A percentile compares a stretch with the other conserved stretches of the same genome.
These are phyloP conservation scores for Colletotrichum musae DNA, from an alignment of 2,329 filamentous ascomycete species.

Conservation along the genomic window DNA sequence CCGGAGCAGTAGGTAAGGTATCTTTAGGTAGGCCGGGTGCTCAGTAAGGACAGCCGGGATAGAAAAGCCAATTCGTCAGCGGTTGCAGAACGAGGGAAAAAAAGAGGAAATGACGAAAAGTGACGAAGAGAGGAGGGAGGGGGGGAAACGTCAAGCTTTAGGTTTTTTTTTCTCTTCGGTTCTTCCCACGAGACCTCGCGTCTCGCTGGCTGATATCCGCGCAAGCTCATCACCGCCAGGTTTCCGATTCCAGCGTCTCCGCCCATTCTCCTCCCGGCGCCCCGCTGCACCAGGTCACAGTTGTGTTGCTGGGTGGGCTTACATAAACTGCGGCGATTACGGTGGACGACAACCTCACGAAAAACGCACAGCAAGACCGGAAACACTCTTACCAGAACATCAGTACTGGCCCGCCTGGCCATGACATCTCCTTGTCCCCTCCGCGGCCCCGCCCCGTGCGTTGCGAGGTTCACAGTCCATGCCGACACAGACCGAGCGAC, in stretches of 20 bases:
- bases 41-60: conserved; percentile 2
- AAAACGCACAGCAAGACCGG: not conserved
- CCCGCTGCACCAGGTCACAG: no score
- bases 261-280: no score
- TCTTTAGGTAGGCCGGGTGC: not conserved
- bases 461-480: not conserved
- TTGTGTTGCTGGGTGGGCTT: no score
- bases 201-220: no score
- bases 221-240: no score
- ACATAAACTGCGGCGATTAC: no score
- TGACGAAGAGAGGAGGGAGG: not conserved
- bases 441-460: conserved; percentile 22
- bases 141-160: not conserved
- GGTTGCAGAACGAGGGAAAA: not conserved
- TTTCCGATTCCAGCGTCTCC: no score
- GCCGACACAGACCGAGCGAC: not conserved
- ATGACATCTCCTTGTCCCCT: conserved; percentile 14
- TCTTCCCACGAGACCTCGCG: no score
- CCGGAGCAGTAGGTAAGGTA: not conserved
- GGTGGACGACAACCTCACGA: not conserved
- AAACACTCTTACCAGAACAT: not conserved
- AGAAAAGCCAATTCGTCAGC: not conserved
- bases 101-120: not conserved
- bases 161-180: no score
- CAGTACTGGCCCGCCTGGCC: not conserved